Conservation (phyloP, 192 early-diverging fungal species). For the Mortierella hygrophila region DNA sequence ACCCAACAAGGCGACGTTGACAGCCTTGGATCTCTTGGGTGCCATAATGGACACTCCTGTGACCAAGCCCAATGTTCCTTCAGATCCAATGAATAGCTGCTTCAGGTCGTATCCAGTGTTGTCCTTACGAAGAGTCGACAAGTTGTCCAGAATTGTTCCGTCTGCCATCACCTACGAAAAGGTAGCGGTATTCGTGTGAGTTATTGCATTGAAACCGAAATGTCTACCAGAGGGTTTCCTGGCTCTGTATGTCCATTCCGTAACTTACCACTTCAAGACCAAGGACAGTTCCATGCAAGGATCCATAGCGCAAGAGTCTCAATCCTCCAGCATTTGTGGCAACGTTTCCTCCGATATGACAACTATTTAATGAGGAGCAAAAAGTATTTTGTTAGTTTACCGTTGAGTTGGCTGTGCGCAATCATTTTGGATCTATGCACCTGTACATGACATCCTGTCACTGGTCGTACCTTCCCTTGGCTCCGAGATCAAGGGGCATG, state of each 20-base stretch:
- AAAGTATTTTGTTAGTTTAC: not conserved
- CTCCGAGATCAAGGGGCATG: conserved; percentile 95
- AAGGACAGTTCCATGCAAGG: conserved; percentile 95
- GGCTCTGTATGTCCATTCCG: not conserved
- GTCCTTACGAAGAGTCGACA: conserved; percentile 94
- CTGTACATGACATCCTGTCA: not conserved
- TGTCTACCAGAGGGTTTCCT: too few relatives aligned
- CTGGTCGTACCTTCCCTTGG: conserved; percentile 73
- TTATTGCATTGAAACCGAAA: not conserved
- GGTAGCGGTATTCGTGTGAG: not conserved
- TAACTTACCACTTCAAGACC: conserved; percentile 88
- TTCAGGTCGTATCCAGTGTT: conserved; percentile 98
- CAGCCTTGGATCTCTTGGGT: conserved; percentile 77
- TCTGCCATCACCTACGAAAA: conserved; percentile 79
- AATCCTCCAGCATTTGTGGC: conserved; percentile 99
- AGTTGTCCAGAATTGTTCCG: conserved; percentile 89
- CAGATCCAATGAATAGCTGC: conserved; percentile 97
- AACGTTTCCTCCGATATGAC: conserved; percentile 99
- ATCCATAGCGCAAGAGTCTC: conserved; percentile 95
- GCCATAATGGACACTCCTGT: conserved; percentile 92
- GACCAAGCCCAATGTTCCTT: conserved; percentile 95
- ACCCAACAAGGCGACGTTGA: conserved; percentile 87
- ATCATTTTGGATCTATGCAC: not conserved
- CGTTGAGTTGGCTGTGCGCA: too few relatives aligned
- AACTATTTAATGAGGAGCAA: conserved; percentile 66